A percentile compares a stretch with the other conserved stretches of the same genome.
Evolutionary conservation across 345 rosid species (phyloP).

Genomic region (Triadica sebifera): DNA sequence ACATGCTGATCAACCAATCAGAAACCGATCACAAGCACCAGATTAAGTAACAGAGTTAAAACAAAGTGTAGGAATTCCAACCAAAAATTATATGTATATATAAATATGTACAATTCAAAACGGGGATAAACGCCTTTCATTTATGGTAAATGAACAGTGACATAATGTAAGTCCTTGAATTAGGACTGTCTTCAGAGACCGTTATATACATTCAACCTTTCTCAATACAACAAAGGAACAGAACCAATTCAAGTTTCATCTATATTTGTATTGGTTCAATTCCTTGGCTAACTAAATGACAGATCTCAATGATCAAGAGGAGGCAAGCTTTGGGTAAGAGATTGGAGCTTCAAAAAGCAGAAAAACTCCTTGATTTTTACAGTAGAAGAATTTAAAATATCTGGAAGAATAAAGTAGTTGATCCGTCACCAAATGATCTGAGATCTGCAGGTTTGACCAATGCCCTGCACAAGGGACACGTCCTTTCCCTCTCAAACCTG

Average conservation of each 20-base stretch:
- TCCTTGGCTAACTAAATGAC: conserved; percentile 3
- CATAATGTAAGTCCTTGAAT: conserved; percentile 6
- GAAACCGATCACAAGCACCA: not conserved
- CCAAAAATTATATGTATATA: not conserved
- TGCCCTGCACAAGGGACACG: conserved; percentile 96
- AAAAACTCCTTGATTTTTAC: conserved; percentile 14
- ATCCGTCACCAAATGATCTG: conserved; percentile 92
- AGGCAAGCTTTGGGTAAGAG: not conserved
- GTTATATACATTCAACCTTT: conserved; percentile 12
- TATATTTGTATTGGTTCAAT: not conserved
- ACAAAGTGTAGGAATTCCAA: not conserved
- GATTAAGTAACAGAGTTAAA: not conserved
- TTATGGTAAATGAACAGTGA: conserved; percentile 18
- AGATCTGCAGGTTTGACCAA: conserved; percentile 92
- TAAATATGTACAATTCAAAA: not conserved
- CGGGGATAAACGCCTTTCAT: conserved; percentile 1
- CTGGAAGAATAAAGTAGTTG: conserved; percentile 95
- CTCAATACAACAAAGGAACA: conserved; percentile 3
- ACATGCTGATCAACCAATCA: not conserved
- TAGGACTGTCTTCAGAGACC: conserved; percentile 13
- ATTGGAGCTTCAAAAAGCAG: conserved; percentile 11
- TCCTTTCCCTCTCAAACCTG: conserved; percentile 99
- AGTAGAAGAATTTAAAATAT: conserved; percentile 48
- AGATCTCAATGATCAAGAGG: not conserved
- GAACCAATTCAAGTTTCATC: conserved; percentile 11